These are phyloP conservation scores for Candida odintsovae DNA, from an alignment of 805 yeast genomes.

Conservation along the genomic window DNA sequence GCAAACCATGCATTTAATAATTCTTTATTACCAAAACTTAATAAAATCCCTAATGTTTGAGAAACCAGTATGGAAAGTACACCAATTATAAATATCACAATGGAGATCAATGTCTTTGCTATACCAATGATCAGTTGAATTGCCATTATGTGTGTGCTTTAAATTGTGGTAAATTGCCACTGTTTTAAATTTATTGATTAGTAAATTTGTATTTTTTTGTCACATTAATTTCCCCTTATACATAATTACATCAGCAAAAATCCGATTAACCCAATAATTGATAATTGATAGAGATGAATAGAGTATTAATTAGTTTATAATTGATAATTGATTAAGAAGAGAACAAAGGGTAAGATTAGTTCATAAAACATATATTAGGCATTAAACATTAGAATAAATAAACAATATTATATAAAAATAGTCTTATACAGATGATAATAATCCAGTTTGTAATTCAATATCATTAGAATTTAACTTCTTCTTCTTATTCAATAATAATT, in stretches of 20 bases:
- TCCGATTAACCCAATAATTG: no score
- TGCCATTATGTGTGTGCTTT: not conserved
- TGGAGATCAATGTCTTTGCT: constrained; percentile 9
- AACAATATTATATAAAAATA: no score
- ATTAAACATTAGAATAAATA: no score
- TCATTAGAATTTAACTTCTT: constrained; percentile 6
- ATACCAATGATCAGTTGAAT: constrained; percentile 5
- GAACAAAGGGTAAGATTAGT: no score
- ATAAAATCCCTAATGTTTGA: constrained; percentile 35
- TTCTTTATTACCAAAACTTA: constrained; percentile 28
- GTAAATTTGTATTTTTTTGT: not conserved
- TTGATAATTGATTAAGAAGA: no score
- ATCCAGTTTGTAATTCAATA: constrained; percentile 17
- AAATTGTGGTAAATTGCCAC: no score
- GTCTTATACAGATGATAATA: constrained; percentile 5
- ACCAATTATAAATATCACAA: constrained; percentile 25
- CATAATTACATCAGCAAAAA: not conserved
- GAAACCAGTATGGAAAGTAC: constrained; percentile 38
- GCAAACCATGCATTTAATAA: constrained; percentile 39
- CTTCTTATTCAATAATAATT: constrained; percentile 6
- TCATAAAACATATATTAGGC: not conserved
- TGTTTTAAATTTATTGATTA: no score
- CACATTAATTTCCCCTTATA: not conserved
- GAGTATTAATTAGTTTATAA: no score
- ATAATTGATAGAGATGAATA: no score